Evolutionary conservation across 2,329 filamentous ascomycete species (phyloP), one percentile per base, ranked within the genome.

Genomic region (Pseudogymnoascus sp.): DNA sequence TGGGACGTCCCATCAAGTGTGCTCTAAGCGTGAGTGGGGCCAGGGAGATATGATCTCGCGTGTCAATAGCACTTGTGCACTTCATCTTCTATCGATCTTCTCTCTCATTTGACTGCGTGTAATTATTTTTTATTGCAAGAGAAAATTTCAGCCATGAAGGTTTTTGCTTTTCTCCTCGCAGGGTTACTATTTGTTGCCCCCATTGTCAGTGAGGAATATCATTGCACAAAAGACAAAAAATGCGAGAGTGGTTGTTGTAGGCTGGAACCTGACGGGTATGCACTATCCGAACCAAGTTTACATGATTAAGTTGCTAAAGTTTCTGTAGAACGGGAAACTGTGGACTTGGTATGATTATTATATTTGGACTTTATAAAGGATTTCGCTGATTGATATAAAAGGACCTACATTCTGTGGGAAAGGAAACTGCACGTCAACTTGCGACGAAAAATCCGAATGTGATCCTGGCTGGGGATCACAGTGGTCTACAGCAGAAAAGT

Each of bases 391-490:
- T 68, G 13, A 55, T 35, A 55, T 55, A 2, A 55, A 55, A 55
- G 68, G 68, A 0, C 67, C 65, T 1, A 64, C 67, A 13, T 70
- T 69, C 48, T 71, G 70, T 60, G 67, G 48, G 4, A 39, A 59
- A 25, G 35, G 73, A 68, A 40, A 66, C 66, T 18, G 48, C 25
- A 55, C 48, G 9, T 67, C 67, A 10, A 65, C 61, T 21, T 75
- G 74, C 18, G 36, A 65, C 25, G 55, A 62, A 29, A 71, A 71
- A 21, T 62, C 64, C 0, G 68, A 72, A 21, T 74, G 73, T 45
- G 65, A 74, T 27, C 71, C 72, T 3, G 71, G 70, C 2, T 71
- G 66, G 64, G 72, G 71, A 0, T 29, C 62, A 1, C 42, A 70
- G 39, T 74, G 65, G 33, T 68, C 66, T 13, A 52, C 65, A 33